A percentile compares a stretch with the other conserved stretches of the same genome.
These are phyloP conservation scores for Herpotrichia juniperi DNA, from an alignment of 2,329 filamentous ascomycete species.

Conservation along the genomic window DNA sequence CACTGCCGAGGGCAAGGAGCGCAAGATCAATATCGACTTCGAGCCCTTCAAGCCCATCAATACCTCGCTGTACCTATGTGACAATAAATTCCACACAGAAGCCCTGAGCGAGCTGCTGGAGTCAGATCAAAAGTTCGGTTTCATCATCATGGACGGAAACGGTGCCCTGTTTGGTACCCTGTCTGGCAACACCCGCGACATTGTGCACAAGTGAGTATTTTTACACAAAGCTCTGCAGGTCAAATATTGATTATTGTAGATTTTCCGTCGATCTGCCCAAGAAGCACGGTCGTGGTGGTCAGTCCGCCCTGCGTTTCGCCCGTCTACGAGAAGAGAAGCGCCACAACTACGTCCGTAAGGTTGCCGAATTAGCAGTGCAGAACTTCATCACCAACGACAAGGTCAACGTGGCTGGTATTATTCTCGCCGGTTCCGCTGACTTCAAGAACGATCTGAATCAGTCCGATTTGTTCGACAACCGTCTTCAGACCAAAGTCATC, in stretches of 20 bases:
- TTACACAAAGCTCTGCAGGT: background rate
- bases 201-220: conserved; percentile 77
- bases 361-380: conserved; percentile 95
- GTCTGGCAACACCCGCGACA: conserved; percentile 94
- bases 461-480: conserved; percentile 95
- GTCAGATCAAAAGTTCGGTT: conserved; percentile 98
- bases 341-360: conserved; percentile 99
- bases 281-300: conserved; percentile 99
- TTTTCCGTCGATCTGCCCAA: conserved; percentile 98
- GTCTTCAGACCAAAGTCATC: conserved; percentile 93
- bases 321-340: conserved; percentile 99
- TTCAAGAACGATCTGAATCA: conserved; percentile 99
- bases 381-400: conserved; percentile 99
- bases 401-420: conserved; percentile 94
- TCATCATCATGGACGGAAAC: conserved; percentile 99
- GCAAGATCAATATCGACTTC: conserved; percentile 99
- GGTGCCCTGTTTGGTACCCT: conserved; percentile 96
- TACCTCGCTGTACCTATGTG: conserved; percentile 97
- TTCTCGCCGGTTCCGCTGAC: conserved; percentile 95
- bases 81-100: conserved; percentile 99
- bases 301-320: conserved; percentile 98
- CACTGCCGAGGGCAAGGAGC: conserved; percentile 96
- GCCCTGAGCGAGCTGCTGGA: conserved; percentile 95
- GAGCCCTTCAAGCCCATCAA: conserved; percentile 99
- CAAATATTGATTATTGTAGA: conserved; percentile 8